Conservation (phyloP, 108 stramenopile genomes). For the Fragilariopsis cylindrus region DNA sequence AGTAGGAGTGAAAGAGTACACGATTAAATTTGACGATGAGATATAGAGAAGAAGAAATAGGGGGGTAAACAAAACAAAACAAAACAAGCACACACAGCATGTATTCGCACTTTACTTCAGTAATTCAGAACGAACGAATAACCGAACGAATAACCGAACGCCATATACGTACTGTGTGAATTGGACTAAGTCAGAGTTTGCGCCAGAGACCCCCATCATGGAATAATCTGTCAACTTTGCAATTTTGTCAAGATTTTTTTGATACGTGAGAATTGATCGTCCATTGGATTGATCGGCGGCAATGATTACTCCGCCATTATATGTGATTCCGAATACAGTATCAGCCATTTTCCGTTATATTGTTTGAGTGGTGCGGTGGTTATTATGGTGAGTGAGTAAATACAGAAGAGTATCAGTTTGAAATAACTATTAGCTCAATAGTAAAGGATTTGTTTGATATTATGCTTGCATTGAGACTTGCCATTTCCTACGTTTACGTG, state of each 20-base stretch:
- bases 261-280: constrained; percentile 85
- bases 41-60: background rate
- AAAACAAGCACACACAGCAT: background rate
- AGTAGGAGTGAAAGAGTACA: background rate
- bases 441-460: no score
- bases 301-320: constrained; percentile 84
- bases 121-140: background rate
- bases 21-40: background rate
- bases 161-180: constrained; percentile 81
- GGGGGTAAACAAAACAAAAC: background rate
- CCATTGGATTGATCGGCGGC: constrained; percentile 90
- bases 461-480: no score
- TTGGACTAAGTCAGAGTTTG: constrained; percentile 85
- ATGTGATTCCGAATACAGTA: constrained; percentile 83
- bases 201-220: constrained; percentile 88
- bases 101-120: no score
- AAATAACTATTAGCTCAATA: no score
- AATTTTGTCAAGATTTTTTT: constrained; percentile 89
- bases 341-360: constrained; percentile 30
- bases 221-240: constrained; percentile 68
- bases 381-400: no score
- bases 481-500: no score
- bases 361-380: no score
- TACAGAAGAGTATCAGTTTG: no score
- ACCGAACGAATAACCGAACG: background rate